Percentiles rank a stretch among this genome's conserved stretches.
These are phyloP conservation scores for Jaapia argillacea DNA, from an alignment of 768 basidiomycete genomes.

Conservation along the genomic window DNA sequence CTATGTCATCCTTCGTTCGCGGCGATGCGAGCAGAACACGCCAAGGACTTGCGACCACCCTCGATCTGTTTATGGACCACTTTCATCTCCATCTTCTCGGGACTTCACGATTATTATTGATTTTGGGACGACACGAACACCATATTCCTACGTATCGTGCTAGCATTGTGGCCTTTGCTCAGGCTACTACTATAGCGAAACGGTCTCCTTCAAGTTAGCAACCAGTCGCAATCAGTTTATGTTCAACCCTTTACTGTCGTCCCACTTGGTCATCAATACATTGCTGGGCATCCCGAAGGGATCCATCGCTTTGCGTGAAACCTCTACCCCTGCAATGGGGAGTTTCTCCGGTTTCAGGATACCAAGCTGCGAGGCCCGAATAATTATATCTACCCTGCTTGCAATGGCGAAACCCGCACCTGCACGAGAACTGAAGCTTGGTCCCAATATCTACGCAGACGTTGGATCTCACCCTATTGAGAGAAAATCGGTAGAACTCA, in stretches of 20 bases:
- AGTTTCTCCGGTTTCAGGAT: constrained; percentile 21
- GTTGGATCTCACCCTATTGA: neutral
- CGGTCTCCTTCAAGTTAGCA: too few relatives aligned
- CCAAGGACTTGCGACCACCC: too few relatives aligned
- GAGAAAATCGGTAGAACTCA: constrained; percentile 7
- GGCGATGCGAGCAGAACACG: too few relatives aligned
- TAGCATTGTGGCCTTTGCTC: too few relatives aligned
- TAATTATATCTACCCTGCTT: neutral
- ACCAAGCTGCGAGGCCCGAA: constrained; percentile 17
- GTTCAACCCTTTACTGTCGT: constrained; percentile 24
- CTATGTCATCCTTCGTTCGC: too few relatives aligned
- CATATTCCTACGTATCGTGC: too few relatives aligned
- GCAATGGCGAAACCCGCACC: constrained; percentile 9
- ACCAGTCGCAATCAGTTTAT: too few relatives aligned
- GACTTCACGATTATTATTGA: too few relatives aligned
- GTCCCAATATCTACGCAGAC: constrained; percentile 32
- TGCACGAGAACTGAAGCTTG: constrained; percentile 37
- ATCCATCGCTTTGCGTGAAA: constrained; percentile 29
- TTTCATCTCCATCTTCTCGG: too few relatives aligned
- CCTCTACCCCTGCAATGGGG: constrained; percentile 30
- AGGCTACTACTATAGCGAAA: too few relatives aligned
- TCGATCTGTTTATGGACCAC: too few relatives aligned
- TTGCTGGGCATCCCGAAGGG: constrained; percentile 32
- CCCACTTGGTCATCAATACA: constrained; percentile 24
- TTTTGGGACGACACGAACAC: too few relatives aligned